Evolutionary conservation across 345 rosid genomes (phyloP).

Genomic region (Eucalyptus rudis): DNA sequence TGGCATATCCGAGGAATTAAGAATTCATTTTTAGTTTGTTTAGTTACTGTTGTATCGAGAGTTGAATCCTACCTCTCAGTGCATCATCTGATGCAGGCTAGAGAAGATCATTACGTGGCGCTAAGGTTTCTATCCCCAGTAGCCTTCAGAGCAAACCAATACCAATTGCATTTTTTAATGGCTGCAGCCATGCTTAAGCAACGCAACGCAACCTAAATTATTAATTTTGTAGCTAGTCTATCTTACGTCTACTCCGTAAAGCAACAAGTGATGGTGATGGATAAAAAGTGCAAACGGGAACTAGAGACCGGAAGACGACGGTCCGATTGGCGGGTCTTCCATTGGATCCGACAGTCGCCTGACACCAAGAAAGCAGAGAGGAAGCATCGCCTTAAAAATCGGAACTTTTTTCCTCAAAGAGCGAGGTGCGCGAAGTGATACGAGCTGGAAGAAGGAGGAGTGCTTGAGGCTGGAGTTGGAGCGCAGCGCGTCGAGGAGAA

Average conservation of each 20-base stretch:
- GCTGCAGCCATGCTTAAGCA: neutral
- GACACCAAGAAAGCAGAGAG: neutral
- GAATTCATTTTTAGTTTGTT: neutral
- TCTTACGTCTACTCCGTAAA: neutral
- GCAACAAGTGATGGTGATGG: neutral
- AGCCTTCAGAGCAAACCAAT: neutral
- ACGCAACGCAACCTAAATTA: neutral
- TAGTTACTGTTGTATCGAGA: neutral
- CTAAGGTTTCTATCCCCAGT: neutral
- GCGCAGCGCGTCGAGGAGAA: conserved; percentile 49
- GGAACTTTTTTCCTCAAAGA: neutral
- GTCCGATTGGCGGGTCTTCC: conserved; percentile 85
- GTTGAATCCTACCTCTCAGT: neutral
- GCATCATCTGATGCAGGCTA: neutral
- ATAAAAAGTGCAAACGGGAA: neutral
- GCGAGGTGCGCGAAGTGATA: neutral
- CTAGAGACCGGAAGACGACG: conserved; percentile 52
- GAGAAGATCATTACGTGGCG: neutral
- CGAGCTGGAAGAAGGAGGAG: conserved; percentile 59
- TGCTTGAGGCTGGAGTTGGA: conserved; percentile 57
- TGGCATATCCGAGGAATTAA: neutral
- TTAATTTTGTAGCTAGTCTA: neutral
- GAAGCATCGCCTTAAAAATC: neutral
- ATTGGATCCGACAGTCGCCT: conserved; percentile 68
- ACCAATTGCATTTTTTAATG: neutral